phyloP scores from a whole-genome alignment of 805 yeast genomes.

The Grigorovia yakushimaensis region DNA sequence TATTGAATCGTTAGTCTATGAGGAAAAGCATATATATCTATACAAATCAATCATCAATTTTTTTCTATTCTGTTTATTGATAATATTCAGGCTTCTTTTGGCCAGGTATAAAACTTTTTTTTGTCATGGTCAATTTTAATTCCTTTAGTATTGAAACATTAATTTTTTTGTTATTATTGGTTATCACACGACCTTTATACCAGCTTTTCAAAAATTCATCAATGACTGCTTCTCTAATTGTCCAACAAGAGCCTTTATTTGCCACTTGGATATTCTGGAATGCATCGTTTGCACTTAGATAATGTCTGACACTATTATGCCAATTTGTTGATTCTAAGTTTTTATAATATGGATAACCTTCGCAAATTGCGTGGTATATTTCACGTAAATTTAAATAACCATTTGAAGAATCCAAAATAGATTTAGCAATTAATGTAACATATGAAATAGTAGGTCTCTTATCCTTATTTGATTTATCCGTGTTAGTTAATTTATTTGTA shows the following conservation, averaged over 20 bases:
- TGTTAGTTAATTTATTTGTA: not conserved
- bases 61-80: no score
- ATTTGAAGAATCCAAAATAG: conserved; percentile 75
- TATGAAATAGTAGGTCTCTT: conserved; percentile 89
- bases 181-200: conserved; percentile 56
- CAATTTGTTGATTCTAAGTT: conserved; percentile 55
- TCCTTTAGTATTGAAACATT: conserved; percentile 74
- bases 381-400: conserved; percentile 83
- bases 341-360: conserved; percentile 28
- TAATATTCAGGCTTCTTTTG: conserved; percentile 5
- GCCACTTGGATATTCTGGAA: conserved; percentile 93
- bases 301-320: conserved; percentile 97
- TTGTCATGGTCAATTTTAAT: conserved; percentile 57
- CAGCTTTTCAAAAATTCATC: conserved; percentile 76
- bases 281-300: conserved; percentile 85
- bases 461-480: not conserved
- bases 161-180: conserved; percentile 44
- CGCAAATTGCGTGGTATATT: conserved; percentile 81
- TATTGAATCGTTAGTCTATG: no score
- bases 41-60: no score
- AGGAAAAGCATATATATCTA: no score
- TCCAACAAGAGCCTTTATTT: conserved; percentile 99
- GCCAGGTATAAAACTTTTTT: conserved; percentile 32
- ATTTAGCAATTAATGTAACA: conserved; percentile 97
- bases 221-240: conserved; percentile 72